These are phyloP conservation scores for Pulveroboletus sp. DNA, from an alignment of 768 basidiomycete genomes.

Conservation along the genomic window DNA sequence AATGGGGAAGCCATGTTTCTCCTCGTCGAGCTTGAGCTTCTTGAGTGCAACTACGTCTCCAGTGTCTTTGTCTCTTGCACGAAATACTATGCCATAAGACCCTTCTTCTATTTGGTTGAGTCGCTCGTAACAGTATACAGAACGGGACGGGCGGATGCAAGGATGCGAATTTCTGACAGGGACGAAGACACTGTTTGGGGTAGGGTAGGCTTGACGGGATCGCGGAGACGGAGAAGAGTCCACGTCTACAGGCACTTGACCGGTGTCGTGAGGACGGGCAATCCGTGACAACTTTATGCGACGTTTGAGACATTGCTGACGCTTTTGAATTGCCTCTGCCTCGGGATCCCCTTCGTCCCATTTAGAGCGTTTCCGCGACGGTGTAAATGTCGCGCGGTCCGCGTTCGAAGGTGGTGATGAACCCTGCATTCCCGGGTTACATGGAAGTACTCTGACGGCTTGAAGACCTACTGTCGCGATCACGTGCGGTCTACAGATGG, in stretches of 20 bases:
- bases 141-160: slow-evolving; percentile 77
- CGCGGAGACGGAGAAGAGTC: slow-evolving; percentile 19
- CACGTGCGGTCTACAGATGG: too few species aligned
- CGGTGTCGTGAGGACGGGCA: slow-evolving; percentile 12
- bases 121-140: slow-evolving; percentile 89
- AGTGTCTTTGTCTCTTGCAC: slow-evolving; percentile 92
- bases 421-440: slow-evolving; percentile 3
- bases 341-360: slow-evolving; percentile 53
- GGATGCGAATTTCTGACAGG: slow-evolving; percentile 78
- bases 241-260: slow-evolving; percentile 11
- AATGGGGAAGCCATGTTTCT: slow-evolving; percentile 98
- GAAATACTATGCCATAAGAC: slow-evolving; percentile 94
- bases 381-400: slow-evolving; percentile 41
- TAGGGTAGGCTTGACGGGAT: slow-evolving; percentile 9
- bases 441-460: background rate
- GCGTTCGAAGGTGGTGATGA: slow-evolving; percentile 24
- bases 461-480: too few species aligned
- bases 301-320: slow-evolving; percentile 47
- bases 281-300: slow-evolving; percentile 41
- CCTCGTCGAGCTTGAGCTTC: slow-evolving; percentile 96
- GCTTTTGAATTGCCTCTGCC: slow-evolving; percentile 28
- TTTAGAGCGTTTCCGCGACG: slow-evolving; percentile 71
- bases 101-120: slow-evolving; percentile 99
- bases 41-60: slow-evolving; percentile 96
- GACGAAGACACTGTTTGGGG: slow-evolving; percentile 61